Evolutionary conservation across 169 alveolate species (phyloP).

Genomic region (Eimeria necatrix): DNA sequence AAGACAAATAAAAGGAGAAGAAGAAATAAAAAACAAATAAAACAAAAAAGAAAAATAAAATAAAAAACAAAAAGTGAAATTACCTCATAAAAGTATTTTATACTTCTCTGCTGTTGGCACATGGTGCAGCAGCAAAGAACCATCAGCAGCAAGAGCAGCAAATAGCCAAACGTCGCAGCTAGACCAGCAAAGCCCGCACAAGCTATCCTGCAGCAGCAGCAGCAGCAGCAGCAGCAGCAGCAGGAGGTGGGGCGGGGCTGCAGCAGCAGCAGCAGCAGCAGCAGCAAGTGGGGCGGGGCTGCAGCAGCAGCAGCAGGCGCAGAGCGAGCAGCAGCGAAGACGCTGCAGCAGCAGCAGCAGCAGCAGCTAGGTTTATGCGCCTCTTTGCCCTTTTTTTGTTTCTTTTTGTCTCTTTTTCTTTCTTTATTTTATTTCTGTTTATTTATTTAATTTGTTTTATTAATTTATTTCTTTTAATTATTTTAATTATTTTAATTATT

Average conservation of each 20-base stretch:
- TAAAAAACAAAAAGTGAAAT: not conserved
- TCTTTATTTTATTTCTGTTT: no score
- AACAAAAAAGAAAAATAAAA: not conserved
- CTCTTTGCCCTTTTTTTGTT: not conserved
- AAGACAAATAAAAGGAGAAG: not conserved
- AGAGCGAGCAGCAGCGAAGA: not conserved
- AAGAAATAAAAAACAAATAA: not conserved
- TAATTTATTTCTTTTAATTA: no score
- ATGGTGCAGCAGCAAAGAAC: conserved; percentile 88
- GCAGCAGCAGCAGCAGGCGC: not conserved
- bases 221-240: conserved; percentile 21
- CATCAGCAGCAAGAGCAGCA: conserved; percentile 91
- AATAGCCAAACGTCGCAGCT: conserved; percentile 94
- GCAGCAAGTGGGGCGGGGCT: no score
- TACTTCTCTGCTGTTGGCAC: conserved; percentile 92
- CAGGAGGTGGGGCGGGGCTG: no score
- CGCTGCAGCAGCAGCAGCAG: conserved; percentile 2
- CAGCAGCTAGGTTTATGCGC: not conserved
- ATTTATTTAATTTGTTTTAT: no score
- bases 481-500: no score
- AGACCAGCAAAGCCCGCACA: conserved; percentile 90
- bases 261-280: not conserved
- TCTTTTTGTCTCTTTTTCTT: not conserved
- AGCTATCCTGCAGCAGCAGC: conserved; percentile 88
- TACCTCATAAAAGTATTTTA: conserved; percentile 87